Evolutionary conservation across 2,329 filamentous ascomycete species (phyloP), one percentile per base, ranked within the genome.

Genomic region (Cytospora piceicola): DNA sequence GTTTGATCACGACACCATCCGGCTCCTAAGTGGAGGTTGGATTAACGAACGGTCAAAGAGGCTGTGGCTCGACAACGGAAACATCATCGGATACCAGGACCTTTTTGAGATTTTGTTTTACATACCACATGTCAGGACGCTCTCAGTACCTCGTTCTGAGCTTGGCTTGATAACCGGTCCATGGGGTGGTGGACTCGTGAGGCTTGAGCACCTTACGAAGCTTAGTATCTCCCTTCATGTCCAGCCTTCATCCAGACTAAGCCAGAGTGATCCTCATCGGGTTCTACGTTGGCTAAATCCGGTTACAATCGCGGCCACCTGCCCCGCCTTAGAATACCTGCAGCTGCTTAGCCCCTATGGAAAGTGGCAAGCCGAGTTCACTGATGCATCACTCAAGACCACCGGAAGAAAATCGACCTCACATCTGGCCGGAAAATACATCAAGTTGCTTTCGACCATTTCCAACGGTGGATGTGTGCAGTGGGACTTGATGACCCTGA

Each of bases 401-500:
- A 14, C 32, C 32, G 11, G 11, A 14, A 17, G 20, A 20, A 29
- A 24, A 3, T 8, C 29, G 5, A n/a, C 4, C 14, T 6, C 9
- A 4, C 11, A 3, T 5, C 20, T 4, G 20, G 54, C 30, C 14
- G 39, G 46, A 27, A 62, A 62, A 24, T 56, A 56, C 30, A 54
- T 56, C 39, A 12, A 17, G 15, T 62, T 52, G 3, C 60, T 62
- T n/a, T 34, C 14, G 3, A 62, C 60, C 4, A 2, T 46, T 17
- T 15, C 36, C n/a, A n/a, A 0, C n/a, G 17, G 36, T 6, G 29
- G n/a, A 20, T 36, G 7, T 11, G 29, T 30, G 7, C 12, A 32
- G 29, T 62, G 60, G 60, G 52, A 62, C 3, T 52, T 62, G 15
- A 36, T 62, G 52, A 56, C 52, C 39, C 52, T 62, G 15, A 12